Conservation (phyloP, 2,329 filamentous ascomycete genomes). For the Leptographium flavum region DNA sequence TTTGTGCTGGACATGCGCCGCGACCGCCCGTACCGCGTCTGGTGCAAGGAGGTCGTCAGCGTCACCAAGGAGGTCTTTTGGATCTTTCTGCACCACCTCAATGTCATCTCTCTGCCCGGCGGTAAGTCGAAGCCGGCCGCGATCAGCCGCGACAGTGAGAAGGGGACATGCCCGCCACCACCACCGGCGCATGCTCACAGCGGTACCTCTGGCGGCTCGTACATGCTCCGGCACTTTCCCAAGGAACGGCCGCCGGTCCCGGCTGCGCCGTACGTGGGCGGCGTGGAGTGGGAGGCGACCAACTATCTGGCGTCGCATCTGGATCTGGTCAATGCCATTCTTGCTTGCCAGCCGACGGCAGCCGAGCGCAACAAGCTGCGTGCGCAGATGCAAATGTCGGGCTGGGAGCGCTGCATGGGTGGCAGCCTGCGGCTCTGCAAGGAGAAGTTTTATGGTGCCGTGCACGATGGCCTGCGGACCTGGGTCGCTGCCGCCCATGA, state of each 20-base stretch:
- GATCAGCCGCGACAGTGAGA: not conserved
- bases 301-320: conserved; percentile 90
- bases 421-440: conserved; percentile 80
- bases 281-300: conserved; percentile 96
- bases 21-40: conserved; percentile 77
- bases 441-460: conserved; percentile 88
- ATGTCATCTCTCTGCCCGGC: conserved; percentile 57
- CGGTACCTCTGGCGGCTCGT: conserved; percentile 30
- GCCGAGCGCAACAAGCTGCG: conserved; percentile 65
- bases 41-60: conserved; percentile 82
- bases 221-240: conserved; percentile 64
- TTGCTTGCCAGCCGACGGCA: conserved; percentile 61
- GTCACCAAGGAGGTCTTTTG: conserved; percentile 98
- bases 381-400: conserved; percentile 63
- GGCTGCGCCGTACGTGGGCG: conserved; percentile 88
- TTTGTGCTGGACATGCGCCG: conserved; percentile 86
- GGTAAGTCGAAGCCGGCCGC: not conserved
- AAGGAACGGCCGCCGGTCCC: conserved; percentile 78
- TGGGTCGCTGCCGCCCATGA: conserved; percentile 82
- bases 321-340: conserved; percentile 79
- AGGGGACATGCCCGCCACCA: conserved; percentile 14
- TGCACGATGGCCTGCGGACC: conserved; percentile 76
- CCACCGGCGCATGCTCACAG: conserved; percentile 21
- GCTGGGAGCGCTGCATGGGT: conserved; percentile 84
- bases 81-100: conserved; percentile 94